These are phyloP conservation scores for Corniculantispora saksenae DNA, from an alignment of 2,329 filamentous ascomycete species.

Conservation along the genomic window DNA sequence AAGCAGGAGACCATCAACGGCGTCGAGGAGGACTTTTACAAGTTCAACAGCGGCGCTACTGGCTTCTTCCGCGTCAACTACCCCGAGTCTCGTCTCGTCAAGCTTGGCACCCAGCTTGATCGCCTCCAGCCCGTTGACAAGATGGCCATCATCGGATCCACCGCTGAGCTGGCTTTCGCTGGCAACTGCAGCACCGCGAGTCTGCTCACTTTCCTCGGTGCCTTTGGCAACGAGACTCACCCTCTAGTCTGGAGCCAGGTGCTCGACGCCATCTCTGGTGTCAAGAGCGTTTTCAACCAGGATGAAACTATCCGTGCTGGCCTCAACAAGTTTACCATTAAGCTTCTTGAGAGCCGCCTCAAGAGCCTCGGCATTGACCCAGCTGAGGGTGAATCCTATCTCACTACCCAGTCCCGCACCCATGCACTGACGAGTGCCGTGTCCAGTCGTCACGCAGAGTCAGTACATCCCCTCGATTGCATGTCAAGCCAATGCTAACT, in stretches of 20 bases:
- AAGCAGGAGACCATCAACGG: no score
- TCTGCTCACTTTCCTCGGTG: conserved; percentile 79
- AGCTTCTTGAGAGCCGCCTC: conserved; percentile 73
- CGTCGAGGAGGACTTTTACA: no score
- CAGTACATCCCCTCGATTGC: conserved; percentile 34
- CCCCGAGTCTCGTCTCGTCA: conserved; percentile 74
- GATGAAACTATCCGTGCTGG: conserved; percentile 71
- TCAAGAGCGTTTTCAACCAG: conserved; percentile 83
- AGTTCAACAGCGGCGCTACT: conserved; percentile 85
- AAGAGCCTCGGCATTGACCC: conserved; percentile 87
- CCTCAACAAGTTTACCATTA: conserved; percentile 76
- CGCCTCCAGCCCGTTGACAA: conserved; percentile 83
- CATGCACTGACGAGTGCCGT: conserved; percentile 77
- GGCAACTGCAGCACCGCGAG: conserved; percentile 81
- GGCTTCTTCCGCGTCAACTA: conserved; percentile 94
- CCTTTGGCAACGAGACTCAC: conserved; percentile 77
- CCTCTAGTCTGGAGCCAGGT: conserved; percentile 90
- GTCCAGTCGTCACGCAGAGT: conserved; percentile 73
- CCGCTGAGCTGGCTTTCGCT: conserved; percentile 83
- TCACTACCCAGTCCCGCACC: conserved; percentile 79
- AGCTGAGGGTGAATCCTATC: conserved; percentile 74
- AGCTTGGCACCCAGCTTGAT: conserved; percentile 75
- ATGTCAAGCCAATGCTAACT: conserved; percentile 18
- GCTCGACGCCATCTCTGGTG: conserved; percentile 70
- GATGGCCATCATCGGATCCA: conserved; percentile 88